Conservation (phyloP, 129 eudicot species). For the Apium graveolens region DNA sequence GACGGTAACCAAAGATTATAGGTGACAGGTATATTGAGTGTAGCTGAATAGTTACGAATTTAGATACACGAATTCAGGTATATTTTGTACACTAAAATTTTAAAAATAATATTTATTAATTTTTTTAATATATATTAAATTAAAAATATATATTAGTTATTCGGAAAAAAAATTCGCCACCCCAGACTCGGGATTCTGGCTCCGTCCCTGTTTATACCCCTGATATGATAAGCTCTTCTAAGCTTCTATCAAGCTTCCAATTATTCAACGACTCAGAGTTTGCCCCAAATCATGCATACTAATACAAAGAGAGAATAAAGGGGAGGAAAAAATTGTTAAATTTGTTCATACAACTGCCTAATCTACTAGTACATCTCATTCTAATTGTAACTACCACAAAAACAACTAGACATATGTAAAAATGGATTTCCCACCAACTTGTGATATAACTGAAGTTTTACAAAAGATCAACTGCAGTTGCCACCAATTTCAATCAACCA, state of each 20-base stretch:
- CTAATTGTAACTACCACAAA: neutral
- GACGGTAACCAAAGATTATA: no score
- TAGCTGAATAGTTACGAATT: no score
- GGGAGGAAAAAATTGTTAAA: neutral
- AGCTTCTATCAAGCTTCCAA: neutral
- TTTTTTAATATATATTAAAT: no score
- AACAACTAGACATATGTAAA: neutral
- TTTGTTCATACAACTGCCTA: slow-evolving; percentile 1
- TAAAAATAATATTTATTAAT: no score
- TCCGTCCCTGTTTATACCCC: no score
- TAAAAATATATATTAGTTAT: no score
- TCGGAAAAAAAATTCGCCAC: no score
- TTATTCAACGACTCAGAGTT: neutral
- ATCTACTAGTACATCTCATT: neutral
- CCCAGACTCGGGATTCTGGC: no score
- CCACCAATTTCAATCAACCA: neutral
- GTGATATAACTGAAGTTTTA: neutral
- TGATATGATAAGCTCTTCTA: neutral
- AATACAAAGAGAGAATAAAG: neutral
- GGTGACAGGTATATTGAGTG: no score
- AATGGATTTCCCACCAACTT: neutral
- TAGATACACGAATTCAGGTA: no score
- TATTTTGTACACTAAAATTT: no score
- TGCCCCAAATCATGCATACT: neutral
- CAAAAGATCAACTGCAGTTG: neutral